Conservation (phyloP, 2,329 filamentous ascomycete species). For the Thelonectria olida region DNA sequence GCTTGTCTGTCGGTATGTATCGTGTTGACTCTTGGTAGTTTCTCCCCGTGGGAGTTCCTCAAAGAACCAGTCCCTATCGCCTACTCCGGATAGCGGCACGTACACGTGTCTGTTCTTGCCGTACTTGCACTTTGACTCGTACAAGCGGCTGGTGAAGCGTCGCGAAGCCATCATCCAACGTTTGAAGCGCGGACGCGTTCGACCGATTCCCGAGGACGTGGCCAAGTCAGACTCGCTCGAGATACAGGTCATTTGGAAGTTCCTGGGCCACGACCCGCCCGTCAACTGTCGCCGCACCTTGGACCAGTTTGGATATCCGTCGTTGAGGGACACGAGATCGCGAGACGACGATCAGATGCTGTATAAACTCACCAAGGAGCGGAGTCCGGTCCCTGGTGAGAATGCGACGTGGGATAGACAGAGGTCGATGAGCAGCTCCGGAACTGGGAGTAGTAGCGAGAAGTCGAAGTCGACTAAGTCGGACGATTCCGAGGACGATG, state of each 20-base stretch:
- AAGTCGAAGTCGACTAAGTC: conserved; percentile 42
- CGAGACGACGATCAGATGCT: conserved; percentile 74
- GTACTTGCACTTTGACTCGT: conserved; percentile 73
- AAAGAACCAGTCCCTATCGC: conserved; percentile 42
- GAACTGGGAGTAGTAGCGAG: conserved; percentile 39
- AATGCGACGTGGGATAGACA: conserved; percentile 40
- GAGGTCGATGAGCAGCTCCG: conserved; percentile 41
- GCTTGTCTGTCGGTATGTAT: neutral
- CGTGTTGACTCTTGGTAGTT: conserved; percentile 30
- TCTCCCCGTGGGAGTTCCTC: conserved; percentile 48
- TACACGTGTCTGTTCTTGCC: conserved; percentile 64
- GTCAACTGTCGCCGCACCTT: conserved; percentile 69
- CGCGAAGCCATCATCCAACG: conserved; percentile 64
- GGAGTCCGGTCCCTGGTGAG: conserved; percentile 36
- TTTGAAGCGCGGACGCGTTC: conserved; percentile 61
- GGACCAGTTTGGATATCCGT: conserved; percentile 72
- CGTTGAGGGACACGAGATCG: conserved; percentile 66
- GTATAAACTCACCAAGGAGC: conserved; percentile 69
- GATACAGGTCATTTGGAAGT: conserved; percentile 70
- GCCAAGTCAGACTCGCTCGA: conserved; percentile 65
- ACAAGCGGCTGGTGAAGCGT: conserved; percentile 64
- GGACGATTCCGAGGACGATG: conserved; percentile 42
- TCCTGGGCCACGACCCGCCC: conserved; percentile 67
- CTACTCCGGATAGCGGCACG: conserved; percentile 40
- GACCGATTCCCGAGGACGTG: conserved; percentile 64